Percentiles rank a stretch among this genome's conserved stretches.
These are phyloP conservation scores for Cochlearia excelsa DNA, from an alignment of 345 rosid genomes.

Conservation along the genomic window DNA sequence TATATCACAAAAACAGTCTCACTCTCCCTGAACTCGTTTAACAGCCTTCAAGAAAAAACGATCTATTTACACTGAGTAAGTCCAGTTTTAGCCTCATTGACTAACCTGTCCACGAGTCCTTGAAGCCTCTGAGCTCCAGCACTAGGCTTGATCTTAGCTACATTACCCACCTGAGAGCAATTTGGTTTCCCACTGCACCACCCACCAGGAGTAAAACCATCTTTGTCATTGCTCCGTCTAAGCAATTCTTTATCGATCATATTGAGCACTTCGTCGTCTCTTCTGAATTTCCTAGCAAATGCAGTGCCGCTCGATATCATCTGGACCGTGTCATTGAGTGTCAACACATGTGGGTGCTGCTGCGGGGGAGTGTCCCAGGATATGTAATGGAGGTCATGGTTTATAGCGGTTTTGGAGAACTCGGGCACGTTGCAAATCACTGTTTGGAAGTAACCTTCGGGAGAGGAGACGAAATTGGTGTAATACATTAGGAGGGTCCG, in stretches of 20 bases:
- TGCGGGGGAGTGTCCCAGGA: slow-evolving; percentile 92
- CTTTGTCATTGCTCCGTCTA: slow-evolving; percentile 41
- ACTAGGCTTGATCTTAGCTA: slow-evolving; percentile 62
- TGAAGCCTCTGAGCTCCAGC: slow-evolving; percentile 69
- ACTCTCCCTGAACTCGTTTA: slow-evolving; percentile 6
- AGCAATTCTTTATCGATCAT: slow-evolving; percentile 71
- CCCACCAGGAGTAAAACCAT: slow-evolving; percentile 83
- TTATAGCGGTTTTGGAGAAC: slow-evolving; percentile 59
- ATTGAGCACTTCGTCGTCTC: slow-evolving; percentile 57
- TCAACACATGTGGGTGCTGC: slow-evolving; percentile 84
- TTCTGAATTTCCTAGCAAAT: slow-evolving; percentile 79
- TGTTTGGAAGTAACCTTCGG: slow-evolving; percentile 95
- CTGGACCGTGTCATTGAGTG: slow-evolving; percentile 59
- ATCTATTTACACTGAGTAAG: slow-evolving; percentile 73
- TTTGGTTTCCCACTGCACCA: slow-evolving; percentile 80
- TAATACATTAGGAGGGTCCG: slow-evolving; percentile 91
- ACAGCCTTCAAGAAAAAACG: neutral
- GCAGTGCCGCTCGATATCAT: slow-evolving; percentile 83
- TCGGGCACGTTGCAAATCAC: slow-evolving; percentile 91
- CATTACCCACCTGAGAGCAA: slow-evolving; percentile 68
- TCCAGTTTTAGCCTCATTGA: slow-evolving; percentile 43
- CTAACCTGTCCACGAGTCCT: slow-evolving; percentile 55
- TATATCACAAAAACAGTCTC: slow-evolving; percentile 25
- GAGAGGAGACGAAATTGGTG: slow-evolving; percentile 92
- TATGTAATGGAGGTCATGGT: slow-evolving; percentile 93